phyloP scores from a whole-genome alignment of 139 green algal species.

The Edaphochlamys debaryana region DNA sequence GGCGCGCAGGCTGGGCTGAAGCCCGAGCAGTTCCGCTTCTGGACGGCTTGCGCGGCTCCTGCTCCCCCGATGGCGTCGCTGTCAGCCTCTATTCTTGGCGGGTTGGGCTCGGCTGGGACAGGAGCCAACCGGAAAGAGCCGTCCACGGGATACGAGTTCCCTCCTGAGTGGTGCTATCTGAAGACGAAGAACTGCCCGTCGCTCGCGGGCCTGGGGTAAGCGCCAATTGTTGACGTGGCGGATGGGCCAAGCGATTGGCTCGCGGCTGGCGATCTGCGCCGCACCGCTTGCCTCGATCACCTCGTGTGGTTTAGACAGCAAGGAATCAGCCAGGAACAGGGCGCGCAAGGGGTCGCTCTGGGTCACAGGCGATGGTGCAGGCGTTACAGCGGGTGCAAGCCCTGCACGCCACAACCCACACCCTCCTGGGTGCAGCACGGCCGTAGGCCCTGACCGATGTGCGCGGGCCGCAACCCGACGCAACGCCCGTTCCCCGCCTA shows the following conservation, averaged over 20 bases:
- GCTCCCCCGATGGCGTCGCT: not conserved
- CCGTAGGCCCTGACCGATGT: not conserved
- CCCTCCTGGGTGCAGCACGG: too few relatives aligned
- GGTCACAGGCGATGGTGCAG: not conserved
- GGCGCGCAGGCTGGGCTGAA: not conserved
- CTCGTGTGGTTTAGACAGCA: too few relatives aligned
- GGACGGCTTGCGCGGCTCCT: not conserved
- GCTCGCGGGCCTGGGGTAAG: slow-evolving; percentile 48
- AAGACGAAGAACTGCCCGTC: slow-evolving; percentile 49
- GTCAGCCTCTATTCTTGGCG: not conserved
- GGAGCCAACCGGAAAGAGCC: slow-evolving; percentile 13
- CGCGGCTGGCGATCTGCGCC: too few relatives aligned
- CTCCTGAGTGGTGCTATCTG: slow-evolving; percentile 41
- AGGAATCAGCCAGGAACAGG: not conserved
- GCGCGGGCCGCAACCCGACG: too few relatives aligned
- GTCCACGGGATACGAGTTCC: slow-evolving; percentile 44
- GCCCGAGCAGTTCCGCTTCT: slow-evolving; percentile 16
- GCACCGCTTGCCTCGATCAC: too few relatives aligned
- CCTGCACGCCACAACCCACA: too few relatives aligned
- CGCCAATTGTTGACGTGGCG: too few relatives aligned
- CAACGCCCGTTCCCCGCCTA: not conserved
- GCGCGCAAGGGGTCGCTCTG: too few relatives aligned
- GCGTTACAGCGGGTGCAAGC: not conserved
- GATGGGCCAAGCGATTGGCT: not conserved
- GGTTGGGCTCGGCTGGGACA: not conserved